phyloP scores from a whole-genome alignment of 1,284 basidiomycete species.

The Tilletia setariae region DNA sequence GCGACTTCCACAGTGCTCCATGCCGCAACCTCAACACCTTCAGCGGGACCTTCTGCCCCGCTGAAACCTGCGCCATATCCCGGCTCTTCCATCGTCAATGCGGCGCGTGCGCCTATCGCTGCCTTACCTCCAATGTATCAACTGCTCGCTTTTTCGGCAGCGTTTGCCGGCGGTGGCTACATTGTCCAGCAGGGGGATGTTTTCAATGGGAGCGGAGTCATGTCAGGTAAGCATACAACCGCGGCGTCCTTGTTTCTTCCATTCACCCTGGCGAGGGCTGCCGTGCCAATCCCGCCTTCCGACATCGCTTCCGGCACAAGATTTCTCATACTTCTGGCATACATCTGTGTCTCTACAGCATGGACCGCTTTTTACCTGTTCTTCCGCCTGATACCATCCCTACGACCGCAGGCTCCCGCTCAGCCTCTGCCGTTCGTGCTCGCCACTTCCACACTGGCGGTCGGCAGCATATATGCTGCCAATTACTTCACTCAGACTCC shows the following conservation, averaged over 20 bases:
- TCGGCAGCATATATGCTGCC: conserved; percentile 5
- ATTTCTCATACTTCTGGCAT: not conserved
- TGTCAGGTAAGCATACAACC: conserved; percentile 14
- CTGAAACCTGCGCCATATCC: not conserved
- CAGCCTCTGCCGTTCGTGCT: conserved; percentile 13
- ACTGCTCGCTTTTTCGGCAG: conserved; percentile 5
- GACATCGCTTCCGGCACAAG: not conserved
- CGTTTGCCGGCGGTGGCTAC: conserved; percentile 1
- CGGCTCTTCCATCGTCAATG: not conserved
- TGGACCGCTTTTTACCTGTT: conserved; percentile 13
- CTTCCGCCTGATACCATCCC: conserved; percentile 9
- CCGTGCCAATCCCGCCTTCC: too few species aligned
- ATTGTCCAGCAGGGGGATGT: conserved; percentile 5
- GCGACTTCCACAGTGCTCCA: not conserved
- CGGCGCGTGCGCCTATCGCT: not conserved
- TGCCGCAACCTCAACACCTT: not conserved
- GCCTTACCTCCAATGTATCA: conserved; percentile 14
- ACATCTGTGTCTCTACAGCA: not conserved
- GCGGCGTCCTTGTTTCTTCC: too few species aligned
- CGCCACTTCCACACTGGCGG: not conserved
- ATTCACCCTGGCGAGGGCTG: too few species aligned
- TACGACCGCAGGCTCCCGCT: conserved; percentile 1
- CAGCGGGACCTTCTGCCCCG: not conserved
- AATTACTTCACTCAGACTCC: conserved; percentile 2
- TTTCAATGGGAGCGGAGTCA: conserved; percentile 8